Evolutionary conservation across 1,139 yeast genomes (phyloP).

Genomic region (Petasospora rhodanensis): DNA sequence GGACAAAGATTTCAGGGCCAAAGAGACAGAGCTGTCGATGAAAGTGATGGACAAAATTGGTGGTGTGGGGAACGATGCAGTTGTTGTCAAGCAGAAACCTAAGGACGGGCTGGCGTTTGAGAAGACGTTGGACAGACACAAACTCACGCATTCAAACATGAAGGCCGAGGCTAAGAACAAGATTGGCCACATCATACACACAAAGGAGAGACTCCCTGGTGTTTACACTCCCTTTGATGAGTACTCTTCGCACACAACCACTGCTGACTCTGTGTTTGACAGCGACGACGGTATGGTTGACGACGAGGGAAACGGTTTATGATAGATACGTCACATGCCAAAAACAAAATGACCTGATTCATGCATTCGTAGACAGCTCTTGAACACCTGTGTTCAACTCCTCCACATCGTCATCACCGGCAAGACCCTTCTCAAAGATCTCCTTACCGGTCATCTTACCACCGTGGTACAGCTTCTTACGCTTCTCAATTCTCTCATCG

Average conservation of each 20-base stretch:
- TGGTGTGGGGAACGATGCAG: slow-evolving; percentile 7
- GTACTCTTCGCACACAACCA: no score
- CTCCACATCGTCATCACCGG: slow-evolving; percentile 52
- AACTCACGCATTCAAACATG: slow-evolving; percentile 13
- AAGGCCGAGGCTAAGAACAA: slow-evolving; percentile 11
- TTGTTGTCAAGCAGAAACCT: neutral
- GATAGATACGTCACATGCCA: no score
- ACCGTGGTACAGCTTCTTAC: slow-evolving; percentile 55
- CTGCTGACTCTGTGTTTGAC: slow-evolving; percentile 15
- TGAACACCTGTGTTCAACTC: slow-evolving; percentile 22
- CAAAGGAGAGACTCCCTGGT: slow-evolving; percentile 11
- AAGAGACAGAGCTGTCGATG: slow-evolving; percentile 5
- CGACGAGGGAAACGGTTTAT: neutral
- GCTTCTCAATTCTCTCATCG: slow-evolving; percentile 49
- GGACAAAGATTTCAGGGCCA: slow-evolving; percentile 6
- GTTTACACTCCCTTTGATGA: slow-evolving; percentile 11
- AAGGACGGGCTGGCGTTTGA: no score
- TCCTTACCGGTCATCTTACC: slow-evolving; percentile 84
- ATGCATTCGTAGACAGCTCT: slow-evolving; percentile 7
- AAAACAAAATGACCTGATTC: no score
- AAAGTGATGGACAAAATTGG: slow-evolving; percentile 6
- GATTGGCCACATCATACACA: slow-evolving; percentile 7
- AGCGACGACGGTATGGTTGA: slow-evolving; percentile 17
- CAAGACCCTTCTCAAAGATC: slow-evolving; percentile 85
- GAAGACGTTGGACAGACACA: slow-evolving; percentile 10